phyloP scores from a whole-genome alignment of 805 yeast genomes.

The Candida nemodendra region DNA sequence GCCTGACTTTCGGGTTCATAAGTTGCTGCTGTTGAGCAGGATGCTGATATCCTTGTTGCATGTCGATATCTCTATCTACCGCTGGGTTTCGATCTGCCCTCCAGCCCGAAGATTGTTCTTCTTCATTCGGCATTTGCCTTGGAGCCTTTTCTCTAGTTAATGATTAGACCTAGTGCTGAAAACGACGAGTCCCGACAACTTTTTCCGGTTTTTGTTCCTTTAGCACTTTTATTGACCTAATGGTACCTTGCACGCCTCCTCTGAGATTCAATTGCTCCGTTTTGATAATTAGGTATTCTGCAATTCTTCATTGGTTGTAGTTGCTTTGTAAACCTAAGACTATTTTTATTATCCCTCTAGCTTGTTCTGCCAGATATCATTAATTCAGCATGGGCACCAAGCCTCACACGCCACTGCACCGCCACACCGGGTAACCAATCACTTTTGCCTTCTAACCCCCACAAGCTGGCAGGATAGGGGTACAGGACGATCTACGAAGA shows the following conservation, averaged over 20 bases:
- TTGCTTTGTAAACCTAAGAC: constrained; percentile 4
- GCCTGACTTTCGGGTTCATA: constrained; percentile 26
- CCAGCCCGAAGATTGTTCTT: constrained; percentile 2
- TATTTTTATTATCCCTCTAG: constrained; percentile 2
- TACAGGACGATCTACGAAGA: too few relatives aligned
- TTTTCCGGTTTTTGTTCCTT: too few relatives aligned
- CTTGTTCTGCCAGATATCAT: constrained; percentile 10
- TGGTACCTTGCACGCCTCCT: too few relatives aligned
- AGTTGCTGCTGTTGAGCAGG: constrained; percentile 12
- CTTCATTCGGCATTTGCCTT: constrained; percentile 7
- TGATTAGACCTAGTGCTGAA: too few relatives aligned
- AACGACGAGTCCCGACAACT: constrained; percentile 1
- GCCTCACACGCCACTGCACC: background rate
- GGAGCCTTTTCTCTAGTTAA: too few relatives aligned
- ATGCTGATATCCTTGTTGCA: background rate
- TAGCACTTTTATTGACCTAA: too few relatives aligned
- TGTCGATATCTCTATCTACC: background rate
- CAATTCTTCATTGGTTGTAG: too few relatives aligned
- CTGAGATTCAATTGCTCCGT: too few relatives aligned
- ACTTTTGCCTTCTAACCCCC: too few relatives aligned
- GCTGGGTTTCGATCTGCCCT: constrained; percentile 5
- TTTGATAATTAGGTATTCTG: too few relatives aligned
- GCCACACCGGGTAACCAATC: background rate
- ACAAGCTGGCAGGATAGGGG: too few relatives aligned
- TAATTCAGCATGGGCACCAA: background rate